Evolutionary conservation across 1,284 basidiomycete genomes (phyloP).

Genomic region (Rhodotorula glutinis): DNA sequence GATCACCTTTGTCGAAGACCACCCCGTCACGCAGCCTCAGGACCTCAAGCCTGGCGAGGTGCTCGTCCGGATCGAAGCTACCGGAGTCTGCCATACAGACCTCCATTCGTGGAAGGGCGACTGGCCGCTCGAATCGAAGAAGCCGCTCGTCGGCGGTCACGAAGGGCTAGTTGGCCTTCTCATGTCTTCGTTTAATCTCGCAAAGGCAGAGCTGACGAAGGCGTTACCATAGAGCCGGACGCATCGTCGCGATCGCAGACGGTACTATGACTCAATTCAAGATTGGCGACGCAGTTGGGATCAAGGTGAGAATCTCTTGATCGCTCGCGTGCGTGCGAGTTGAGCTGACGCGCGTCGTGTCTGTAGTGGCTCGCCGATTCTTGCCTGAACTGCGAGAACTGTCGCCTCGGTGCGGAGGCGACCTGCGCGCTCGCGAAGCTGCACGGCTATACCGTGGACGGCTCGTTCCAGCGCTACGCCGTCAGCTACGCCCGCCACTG

Average conservation of each 20-base stretch:
- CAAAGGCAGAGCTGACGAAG: background rate
- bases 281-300: conserved; percentile 75
- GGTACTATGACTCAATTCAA: background rate
- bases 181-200: no score
- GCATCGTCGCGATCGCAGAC: conserved; percentile 69
- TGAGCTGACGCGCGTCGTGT: no score
- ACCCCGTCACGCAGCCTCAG: no score
- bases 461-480: conserved; percentile 67
- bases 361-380: conserved; percentile 56
- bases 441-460: conserved; percentile 55
- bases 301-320: conserved; percentile 55
- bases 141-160: conserved; percentile 73
- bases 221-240: conserved; percentile 43
- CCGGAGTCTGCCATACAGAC: conserved; percentile 16
- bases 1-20: no score
- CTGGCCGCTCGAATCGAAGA: conserved; percentile 51
- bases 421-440: conserved; percentile 58
- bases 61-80: no score
- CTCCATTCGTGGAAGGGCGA: conserved; percentile 10
- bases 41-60: no score
- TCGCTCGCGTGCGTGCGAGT: no score
- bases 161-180: conserved; percentile 51
- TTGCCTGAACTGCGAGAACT: conserved; percentile 66
- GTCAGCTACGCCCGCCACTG: conserved; percentile 58
- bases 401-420: conserved; percentile 65